Evolutionary conservation across 257 asterid genomes (phyloP).

Genomic region (Solanum ossicruentum): DNA sequence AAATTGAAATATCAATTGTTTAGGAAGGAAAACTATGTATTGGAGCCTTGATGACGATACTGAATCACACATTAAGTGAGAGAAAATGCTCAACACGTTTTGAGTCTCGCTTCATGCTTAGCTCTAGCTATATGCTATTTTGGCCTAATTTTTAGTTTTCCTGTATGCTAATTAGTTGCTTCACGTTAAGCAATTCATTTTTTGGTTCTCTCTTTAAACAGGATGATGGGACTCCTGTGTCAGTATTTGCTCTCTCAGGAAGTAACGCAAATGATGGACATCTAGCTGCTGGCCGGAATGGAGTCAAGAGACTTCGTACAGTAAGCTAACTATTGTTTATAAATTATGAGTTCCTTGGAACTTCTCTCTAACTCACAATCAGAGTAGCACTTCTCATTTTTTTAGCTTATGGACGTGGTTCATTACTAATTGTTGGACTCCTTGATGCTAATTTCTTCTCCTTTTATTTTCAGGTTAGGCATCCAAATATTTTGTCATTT

Average conservation of each 20-base stretch:
- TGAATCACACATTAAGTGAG: not conserved
- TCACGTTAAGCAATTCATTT: not conserved
- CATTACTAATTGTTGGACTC: not conserved
- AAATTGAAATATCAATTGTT: not conserved
- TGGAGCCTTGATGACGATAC: not conserved
- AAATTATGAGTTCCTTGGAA: not conserved
- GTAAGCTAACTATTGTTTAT: constrained; percentile 31
- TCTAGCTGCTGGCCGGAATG: constrained; percentile 94
- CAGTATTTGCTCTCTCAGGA: constrained; percentile 89
- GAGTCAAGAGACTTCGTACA: constrained; percentile 97
- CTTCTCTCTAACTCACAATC: not conserved
- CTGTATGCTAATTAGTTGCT: not conserved
- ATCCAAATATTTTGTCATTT: constrained; percentile 94
- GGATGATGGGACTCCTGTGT: constrained; percentile 98
- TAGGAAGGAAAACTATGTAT: not conserved
- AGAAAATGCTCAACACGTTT: not conserved
- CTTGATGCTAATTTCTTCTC: not conserved
- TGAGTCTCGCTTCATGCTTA: not conserved
- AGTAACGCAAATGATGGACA: constrained; percentile 78
- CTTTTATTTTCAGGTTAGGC: constrained; percentile 65
- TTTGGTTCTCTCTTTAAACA: constrained; percentile 11
- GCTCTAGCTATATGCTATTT: not conserved
- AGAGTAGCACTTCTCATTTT: not conserved
- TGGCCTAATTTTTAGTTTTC: not conserved
- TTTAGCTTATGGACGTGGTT: not conserved